phyloP scores from a whole-genome alignment of 805 yeast genomes.

The Cyberlindnera euphorbiiphila region DNA sequence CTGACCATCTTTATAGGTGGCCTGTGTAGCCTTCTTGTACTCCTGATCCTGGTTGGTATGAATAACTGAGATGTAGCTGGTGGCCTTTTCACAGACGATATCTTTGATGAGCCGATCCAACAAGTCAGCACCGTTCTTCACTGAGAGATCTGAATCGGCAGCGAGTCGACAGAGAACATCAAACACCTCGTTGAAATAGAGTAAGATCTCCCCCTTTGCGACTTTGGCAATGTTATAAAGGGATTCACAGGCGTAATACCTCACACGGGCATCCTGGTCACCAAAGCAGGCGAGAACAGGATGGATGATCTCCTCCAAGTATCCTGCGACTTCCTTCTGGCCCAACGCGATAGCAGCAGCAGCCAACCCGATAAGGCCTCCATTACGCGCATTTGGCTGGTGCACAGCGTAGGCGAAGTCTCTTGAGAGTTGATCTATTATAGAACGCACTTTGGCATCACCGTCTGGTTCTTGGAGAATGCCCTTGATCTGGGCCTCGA shows the following conservation, averaged over 20 bases:
- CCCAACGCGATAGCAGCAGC: conserved; percentile 95
- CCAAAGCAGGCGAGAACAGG: conserved; percentile 95
- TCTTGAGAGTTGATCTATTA: conserved; percentile 69
- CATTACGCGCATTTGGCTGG: conserved; percentile 86
- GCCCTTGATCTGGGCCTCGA: conserved; percentile 74
- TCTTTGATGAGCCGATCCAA: conserved; percentile 88
- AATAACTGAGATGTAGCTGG: conserved; percentile 76
- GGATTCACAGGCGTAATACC: conserved; percentile 96
- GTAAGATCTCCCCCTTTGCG: conserved; percentile 88
- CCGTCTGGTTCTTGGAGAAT: conserved; percentile 59
- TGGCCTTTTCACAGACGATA: conserved; percentile 91
- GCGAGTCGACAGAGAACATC: conserved; percentile 88
- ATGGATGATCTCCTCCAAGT: conserved; percentile 79
- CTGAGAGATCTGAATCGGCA: conserved; percentile 87
- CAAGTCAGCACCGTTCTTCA: conserved; percentile 92
- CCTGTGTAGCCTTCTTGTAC: conserved; percentile 34
- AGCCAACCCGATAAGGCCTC: conserved; percentile 93
- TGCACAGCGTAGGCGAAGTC: conserved; percentile 81
- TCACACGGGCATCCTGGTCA: conserved; percentile 94
- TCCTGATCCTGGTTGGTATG: conserved; percentile 44
- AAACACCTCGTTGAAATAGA: conserved; percentile 90
- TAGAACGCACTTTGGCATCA: conserved; percentile 51
- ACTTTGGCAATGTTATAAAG: conserved; percentile 94
- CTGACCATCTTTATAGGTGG: conserved; percentile 43
- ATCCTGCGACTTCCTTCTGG: conserved; percentile 72